Evolutionary conservation across 345 rosid genomes (phyloP).

Genomic region (Erysimum cheiranthoides): DNA sequence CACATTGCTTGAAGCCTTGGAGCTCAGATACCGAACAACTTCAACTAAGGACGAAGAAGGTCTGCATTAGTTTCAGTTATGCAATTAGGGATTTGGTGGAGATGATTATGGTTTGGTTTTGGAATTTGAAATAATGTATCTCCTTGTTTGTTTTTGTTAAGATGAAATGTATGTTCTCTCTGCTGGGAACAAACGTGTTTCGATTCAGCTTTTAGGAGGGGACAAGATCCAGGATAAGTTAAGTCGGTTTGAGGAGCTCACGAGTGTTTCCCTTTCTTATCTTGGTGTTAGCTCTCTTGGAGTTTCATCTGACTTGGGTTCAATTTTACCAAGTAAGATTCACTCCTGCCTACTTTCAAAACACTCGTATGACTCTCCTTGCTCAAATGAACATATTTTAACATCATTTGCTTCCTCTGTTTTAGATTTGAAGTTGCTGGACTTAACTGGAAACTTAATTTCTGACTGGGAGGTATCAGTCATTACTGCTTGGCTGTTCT

Average conservation of each 20-base stretch:
- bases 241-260: slow-evolving; percentile 76
- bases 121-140: not conserved
- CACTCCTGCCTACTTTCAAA: not conserved
- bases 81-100: not conserved
- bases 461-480: slow-evolving; percentile 79
- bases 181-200: slow-evolving; percentile 71
- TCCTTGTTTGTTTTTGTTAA: slow-evolving; percentile 46
- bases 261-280: slow-evolving; percentile 68
- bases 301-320: slow-evolving; percentile 53
- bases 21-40: slow-evolving; percentile 62
- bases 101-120: not conserved
- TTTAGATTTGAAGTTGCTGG: slow-evolving; percentile 80
- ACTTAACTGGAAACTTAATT: slow-evolving; percentile 92
- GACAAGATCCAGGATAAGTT: slow-evolving; percentile 82
- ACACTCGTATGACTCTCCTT: not conserved
- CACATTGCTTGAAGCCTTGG: slow-evolving; percentile 71
- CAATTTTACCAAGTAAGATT: slow-evolving; percentile 65
- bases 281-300: slow-evolving; percentile 81
- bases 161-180: slow-evolving; percentile 98
- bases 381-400: not conserved
- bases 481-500: slow-evolving; percentile 8
- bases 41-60: slow-evolving; percentile 85
- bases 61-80: slow-evolving; percentile 29
- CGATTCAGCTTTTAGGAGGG: slow-evolving; percentile 77
- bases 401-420: slow-evolving; percentile 30